Percentiles rank a stretch among this genome's conserved stretches.
These are phyloP conservation scores for Larix kaempferi DNA, from an alignment of 75 land plant genomes.

Conservation along the genomic window DNA sequence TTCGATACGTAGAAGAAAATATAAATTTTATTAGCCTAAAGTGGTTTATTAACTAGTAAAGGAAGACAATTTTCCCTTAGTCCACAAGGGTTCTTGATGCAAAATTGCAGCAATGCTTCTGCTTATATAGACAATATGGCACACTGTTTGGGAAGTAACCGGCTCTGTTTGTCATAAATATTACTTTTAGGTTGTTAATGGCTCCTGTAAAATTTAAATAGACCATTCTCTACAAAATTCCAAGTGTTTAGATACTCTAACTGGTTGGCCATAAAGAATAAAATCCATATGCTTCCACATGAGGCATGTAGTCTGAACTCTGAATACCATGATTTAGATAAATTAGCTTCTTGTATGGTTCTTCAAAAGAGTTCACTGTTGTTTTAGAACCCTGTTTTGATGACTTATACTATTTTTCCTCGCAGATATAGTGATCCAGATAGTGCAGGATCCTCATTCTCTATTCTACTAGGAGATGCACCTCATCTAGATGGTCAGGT, in stretches of 20 bases:
- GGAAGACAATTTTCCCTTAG: no score
- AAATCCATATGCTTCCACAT: neutral
- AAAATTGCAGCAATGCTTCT: neutral
- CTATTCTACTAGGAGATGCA: conserved; percentile 95
- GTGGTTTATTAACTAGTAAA: no score
- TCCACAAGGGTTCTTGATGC: neutral
- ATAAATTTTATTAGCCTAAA: no score
- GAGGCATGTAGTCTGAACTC: neutral
- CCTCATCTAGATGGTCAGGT: conserved; percentile 99
- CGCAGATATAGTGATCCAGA: conserved; percentile 89
- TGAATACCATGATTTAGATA: neutral
- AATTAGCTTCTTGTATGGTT: neutral
- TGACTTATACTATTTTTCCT: neutral
- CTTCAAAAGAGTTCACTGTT: neutral
- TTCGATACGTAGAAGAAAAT: no score
- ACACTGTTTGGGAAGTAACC: neutral
- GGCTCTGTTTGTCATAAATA: neutral
- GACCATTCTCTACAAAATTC: neutral
- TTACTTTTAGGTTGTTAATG: neutral
- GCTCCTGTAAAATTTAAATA: neutral
- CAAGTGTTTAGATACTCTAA: neutral
- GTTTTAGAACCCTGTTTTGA: neutral
- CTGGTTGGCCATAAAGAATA: neutral
- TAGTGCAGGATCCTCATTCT: conserved; percentile 92
- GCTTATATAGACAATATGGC: neutral